Evolutionary conservation across 257 asterid genomes (phyloP).

Genomic region (Solanum tacnaense): DNA sequence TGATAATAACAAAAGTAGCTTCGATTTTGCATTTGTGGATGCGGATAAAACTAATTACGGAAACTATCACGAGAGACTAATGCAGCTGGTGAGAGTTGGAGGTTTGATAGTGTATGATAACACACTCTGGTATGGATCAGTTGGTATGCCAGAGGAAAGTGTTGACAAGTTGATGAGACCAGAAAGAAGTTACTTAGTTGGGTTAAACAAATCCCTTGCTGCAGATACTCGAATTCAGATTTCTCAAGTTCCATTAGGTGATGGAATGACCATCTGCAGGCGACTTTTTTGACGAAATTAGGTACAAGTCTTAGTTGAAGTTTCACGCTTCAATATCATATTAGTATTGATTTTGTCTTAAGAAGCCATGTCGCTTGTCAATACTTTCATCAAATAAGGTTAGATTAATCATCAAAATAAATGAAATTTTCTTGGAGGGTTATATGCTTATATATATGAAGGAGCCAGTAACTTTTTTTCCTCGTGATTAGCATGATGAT

Average conservation of each 20-base stretch:
- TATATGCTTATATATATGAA: too few relatives aligned
- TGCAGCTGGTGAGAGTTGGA: conserved; percentile 39
- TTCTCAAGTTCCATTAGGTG: conserved; percentile 16
- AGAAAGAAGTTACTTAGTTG: neutral
- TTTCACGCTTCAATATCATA: too few relatives aligned
- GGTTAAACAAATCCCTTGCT: conserved; percentile 19
- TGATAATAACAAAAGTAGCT: conserved; percentile 7
- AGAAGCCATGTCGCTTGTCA: too few relatives aligned
- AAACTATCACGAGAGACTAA: conserved; percentile 41
- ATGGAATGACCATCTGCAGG: conserved; percentile 25
- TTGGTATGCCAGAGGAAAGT: conserved; percentile 16
- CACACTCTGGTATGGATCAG: conserved; percentile 46
- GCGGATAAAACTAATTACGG: conserved; percentile 35
- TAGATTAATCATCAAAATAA: too few relatives aligned
- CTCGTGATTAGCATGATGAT: neutral
- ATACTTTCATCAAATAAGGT: too few relatives aligned
- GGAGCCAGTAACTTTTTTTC: too few relatives aligned
- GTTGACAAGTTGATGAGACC: conserved; percentile 2
- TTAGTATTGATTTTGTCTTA: too few relatives aligned
- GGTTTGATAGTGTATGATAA: conserved; percentile 45
- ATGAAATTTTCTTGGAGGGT: too few relatives aligned
- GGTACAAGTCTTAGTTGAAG: too few relatives aligned
- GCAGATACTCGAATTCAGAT: conserved; percentile 15
- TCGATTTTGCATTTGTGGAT: conserved; percentile 51
- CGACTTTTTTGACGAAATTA: neutral